Evolutionary conservation across 2,329 filamentous ascomycete genomes (phyloP).

Genomic region (Dryadomyces sulphureus): DNA sequence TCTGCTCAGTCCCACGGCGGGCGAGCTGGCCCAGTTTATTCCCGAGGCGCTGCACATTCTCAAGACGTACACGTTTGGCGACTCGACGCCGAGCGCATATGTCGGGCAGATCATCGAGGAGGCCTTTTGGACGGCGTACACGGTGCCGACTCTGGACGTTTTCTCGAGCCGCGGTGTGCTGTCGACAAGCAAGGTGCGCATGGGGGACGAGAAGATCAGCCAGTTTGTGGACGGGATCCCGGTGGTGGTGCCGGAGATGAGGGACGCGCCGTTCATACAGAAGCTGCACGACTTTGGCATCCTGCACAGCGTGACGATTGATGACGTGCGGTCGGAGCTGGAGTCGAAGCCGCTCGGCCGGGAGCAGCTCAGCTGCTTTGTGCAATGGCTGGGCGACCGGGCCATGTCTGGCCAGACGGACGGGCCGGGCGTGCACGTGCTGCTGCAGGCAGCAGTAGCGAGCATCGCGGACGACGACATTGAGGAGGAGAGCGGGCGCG

Average conservation of each 20-base stretch:
- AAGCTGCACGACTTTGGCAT: constrained; percentile 75
- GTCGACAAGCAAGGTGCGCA: constrained; percentile 67
- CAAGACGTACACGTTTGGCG: constrained; percentile 74
- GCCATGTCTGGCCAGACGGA: constrained; percentile 61
- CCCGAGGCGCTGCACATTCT: constrained; percentile 71
- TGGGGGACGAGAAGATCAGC: constrained; percentile 49
- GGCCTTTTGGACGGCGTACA: constrained; percentile 88
- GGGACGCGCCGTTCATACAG: constrained; percentile 58
- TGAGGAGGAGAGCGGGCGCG: constrained; percentile 37
- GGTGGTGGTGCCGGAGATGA: constrained; percentile 64
- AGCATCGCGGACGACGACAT: constrained; percentile 40
- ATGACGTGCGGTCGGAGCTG: constrained; percentile 72
- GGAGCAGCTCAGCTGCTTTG: constrained; percentile 65
- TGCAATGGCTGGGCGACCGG: constrained; percentile 69
- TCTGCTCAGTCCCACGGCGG: constrained; percentile 25
- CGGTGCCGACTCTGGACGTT: constrained; percentile 69
- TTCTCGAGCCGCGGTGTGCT: constrained; percentile 80
- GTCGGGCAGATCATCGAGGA: constrained; percentile 84
- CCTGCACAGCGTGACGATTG: constrained; percentile 73
- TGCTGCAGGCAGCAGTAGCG: constrained; percentile 71
- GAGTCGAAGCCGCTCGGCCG: constrained; percentile 69
- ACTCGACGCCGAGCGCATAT: constrained; percentile 76
- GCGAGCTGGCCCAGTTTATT: constrained; percentile 51
- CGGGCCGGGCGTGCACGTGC: constrained; percentile 43
- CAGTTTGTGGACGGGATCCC: constrained; percentile 81